Conservation (phyloP, 192 early-diverging fungal genomes). For the Funneliformis mosseae region DNA sequence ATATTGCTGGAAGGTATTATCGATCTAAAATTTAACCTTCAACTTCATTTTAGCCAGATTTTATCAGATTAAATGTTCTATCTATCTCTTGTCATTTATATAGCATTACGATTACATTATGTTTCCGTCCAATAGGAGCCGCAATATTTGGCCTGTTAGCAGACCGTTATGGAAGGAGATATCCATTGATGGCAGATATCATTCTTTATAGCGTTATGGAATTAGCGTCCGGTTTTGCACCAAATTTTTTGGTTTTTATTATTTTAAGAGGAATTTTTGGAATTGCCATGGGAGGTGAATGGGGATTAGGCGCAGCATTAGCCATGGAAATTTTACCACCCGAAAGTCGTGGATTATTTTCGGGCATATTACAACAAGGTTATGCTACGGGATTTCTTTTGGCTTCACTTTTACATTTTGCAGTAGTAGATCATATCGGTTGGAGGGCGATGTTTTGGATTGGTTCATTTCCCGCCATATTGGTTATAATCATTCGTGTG, state of each 20-base stretch:
- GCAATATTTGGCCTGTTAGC: conserved; percentile 70
- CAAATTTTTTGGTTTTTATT: conserved; percentile 63
- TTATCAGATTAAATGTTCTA: neutral
- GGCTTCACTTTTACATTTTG: conserved; percentile 62
- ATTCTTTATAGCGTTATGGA: conserved; percentile 63
- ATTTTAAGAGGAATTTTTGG: conserved; percentile 64
- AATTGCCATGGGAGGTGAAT: conserved; percentile 72
- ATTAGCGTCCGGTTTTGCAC: conserved; percentile 66
- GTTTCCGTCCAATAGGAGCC: conserved; percentile 73
- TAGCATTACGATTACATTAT: conserved; percentile 69
- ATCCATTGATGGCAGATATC: conserved; percentile 70
- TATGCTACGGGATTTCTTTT: conserved; percentile 71
- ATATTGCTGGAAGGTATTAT: conserved; percentile 49
- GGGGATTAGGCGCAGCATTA: conserved; percentile 73
- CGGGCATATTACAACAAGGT: conserved; percentile 75
- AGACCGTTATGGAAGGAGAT: conserved; percentile 68
- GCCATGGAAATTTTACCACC: conserved; percentile 72
- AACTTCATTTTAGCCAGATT: neutral
- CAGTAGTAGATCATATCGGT: conserved; percentile 51
- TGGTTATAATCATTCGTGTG: conserved; percentile 61
- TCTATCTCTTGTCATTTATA: conserved; percentile 5
- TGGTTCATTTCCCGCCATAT: conserved; percentile 56
- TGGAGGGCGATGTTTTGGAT: conserved; percentile 79
- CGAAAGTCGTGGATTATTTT: conserved; percentile 71
- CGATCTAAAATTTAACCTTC: neutral